phyloP scores from a whole-genome alignment of 345 rosid species.

The Corchorus olitorius region DNA sequence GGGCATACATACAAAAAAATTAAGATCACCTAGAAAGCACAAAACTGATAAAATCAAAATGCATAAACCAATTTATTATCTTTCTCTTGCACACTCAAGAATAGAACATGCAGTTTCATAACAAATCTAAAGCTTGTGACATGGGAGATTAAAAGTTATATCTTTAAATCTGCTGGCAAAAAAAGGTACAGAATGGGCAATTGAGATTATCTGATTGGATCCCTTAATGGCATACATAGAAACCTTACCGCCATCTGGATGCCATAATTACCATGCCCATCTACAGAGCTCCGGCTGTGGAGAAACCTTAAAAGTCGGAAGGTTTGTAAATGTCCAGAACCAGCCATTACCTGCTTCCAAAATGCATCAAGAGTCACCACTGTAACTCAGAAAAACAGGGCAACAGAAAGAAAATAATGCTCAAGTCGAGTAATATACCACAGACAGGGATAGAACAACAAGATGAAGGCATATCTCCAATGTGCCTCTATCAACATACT shows the following conservation, averaged over 20 bases:
- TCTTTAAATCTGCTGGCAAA: not conserved
- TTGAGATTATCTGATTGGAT: not conserved
- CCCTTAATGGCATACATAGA: not conserved
- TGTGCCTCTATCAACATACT: constrained; percentile 83
- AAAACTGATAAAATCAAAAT: not conserved
- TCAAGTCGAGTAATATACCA: constrained; percentile 48
- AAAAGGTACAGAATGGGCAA: not conserved
- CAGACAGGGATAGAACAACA: constrained; percentile 81
- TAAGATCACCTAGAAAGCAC: constrained; percentile 13
- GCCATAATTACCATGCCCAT: constrained; percentile 90
- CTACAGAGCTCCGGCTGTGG: constrained; percentile 67
- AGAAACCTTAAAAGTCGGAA: constrained; percentile 86
- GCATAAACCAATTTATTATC: not conserved
- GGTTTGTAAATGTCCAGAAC: constrained; percentile 87
- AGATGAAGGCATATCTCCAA: constrained; percentile 93
- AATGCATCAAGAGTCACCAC: constrained; percentile 24
- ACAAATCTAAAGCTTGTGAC: constrained; percentile 4
- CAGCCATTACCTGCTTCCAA: constrained; percentile 85
- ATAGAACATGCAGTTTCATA: not conserved
- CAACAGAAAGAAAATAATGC: constrained; percentile 9
- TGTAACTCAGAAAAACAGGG: constrained; percentile 1
- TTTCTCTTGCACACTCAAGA: not conserved
- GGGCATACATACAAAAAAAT: constrained; percentile 15
- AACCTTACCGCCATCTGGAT: constrained; percentile 86
- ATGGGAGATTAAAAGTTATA: not conserved